Percentiles rank a stretch among this genome's conserved stretches.
phyloP scores from a whole-genome alignment of 148 eudicot species.

The Nepenthes mirabilis region DNA sequence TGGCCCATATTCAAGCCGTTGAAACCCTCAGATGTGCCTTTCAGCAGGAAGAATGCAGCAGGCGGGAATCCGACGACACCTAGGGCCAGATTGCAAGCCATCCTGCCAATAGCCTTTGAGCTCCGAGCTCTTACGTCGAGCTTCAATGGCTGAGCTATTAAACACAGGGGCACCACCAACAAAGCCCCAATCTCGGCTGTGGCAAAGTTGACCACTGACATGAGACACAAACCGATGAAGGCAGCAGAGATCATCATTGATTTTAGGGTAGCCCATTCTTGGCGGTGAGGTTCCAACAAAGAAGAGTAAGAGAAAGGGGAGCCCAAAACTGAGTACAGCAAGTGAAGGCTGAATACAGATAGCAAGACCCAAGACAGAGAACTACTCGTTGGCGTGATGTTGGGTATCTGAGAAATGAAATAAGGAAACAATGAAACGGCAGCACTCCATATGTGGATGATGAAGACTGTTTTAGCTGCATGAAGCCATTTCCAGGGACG shows the following conservation, averaged over 20 bases:
- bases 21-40: slow-evolving; percentile 42
- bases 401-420: slow-evolving; percentile 43
- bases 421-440: slow-evolving; percentile 59
- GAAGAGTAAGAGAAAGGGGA: slow-evolving; percentile 26
- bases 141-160: slow-evolving; percentile 56
- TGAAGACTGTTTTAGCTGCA: slow-evolving; percentile 59
- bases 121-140: slow-evolving; percentile 22
- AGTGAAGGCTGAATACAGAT: slow-evolving; percentile 41
- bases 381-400: slow-evolving; percentile 32
- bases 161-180: slow-evolving; percentile 68
- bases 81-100: slow-evolving; percentile 34
- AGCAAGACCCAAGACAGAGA: slow-evolving; percentile 45
- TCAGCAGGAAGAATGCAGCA: slow-evolving; percentile 34
- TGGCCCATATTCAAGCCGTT: slow-evolving; percentile 28
- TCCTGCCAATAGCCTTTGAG: slow-evolving; percentile 21
- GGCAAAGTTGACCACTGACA: slow-evolving; percentile 91
- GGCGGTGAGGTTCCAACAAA: slow-evolving; percentile 13
- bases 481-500: slow-evolving; percentile 83
- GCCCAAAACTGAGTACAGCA: slow-evolving; percentile 24
- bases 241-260: slow-evolving; percentile 66
- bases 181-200: slow-evolving; percentile 91
- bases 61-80: slow-evolving; percentile 56
- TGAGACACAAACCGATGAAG: slow-evolving; percentile 65
- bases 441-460: slow-evolving; percentile 65
- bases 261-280: slow-evolving; percentile 68